phyloP scores from a whole-genome alignment of 2,329 filamentous ascomycete species.

The Gnomoniopsis smithogilvyi region DNA sequence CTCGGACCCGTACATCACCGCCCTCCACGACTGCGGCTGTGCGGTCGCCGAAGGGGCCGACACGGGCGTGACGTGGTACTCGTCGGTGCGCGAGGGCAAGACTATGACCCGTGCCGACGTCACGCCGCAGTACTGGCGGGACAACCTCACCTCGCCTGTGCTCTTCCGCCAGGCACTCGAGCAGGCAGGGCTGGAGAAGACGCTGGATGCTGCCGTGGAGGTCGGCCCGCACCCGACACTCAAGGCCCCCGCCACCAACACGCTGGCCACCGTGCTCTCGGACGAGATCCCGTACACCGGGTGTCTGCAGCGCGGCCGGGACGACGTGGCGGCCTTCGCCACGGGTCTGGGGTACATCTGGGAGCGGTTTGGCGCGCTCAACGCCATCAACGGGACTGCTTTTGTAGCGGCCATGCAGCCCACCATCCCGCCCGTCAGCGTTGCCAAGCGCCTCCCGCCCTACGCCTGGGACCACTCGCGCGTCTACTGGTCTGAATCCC shows the following conservation, averaged over 20 bases:
- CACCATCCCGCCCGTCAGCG: neutral
- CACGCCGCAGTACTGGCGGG: conserved; percentile 24
- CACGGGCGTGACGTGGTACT: conserved; percentile 19
- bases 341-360: neutral
- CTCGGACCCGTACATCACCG: conserved; percentile 18
- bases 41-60: neutral
- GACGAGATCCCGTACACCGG: neutral
- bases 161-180: conserved; percentile 28
- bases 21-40: conserved; percentile 2
- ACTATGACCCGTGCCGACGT: neutral
- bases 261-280: conserved; percentile 20
- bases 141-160: conserved; percentile 33
- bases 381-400: neutral
- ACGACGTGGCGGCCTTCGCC: neutral
- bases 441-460: conserved; percentile 1
- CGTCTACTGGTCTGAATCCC: conserved; percentile 14
- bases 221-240: conserved; percentile 36
- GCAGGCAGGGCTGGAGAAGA: neutral
- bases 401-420: neutral
- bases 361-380: neutral
- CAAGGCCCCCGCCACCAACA: conserved; percentile 34
- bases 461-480: conserved; percentile 18
- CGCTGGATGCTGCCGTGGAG: conserved; percentile 24
- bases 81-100: conserved; percentile 18
- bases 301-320: neutral